Conservation (phyloP, 305 asterid species). For the Fraxinus ornus region DNA sequence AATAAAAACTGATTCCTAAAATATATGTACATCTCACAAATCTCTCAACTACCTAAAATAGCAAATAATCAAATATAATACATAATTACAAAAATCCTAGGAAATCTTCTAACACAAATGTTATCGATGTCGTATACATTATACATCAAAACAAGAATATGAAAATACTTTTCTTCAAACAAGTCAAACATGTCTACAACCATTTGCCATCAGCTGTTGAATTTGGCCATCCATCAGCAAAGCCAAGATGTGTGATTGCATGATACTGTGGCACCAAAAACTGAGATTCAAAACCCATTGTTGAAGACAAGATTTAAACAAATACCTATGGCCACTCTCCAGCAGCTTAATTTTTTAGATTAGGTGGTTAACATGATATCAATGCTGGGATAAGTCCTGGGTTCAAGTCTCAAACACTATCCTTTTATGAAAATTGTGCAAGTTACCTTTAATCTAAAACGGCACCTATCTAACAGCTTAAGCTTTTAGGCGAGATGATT, state of each 20-base stretch:
- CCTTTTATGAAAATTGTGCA: neutral
- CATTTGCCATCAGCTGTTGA: neutral
- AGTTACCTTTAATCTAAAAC: neutral
- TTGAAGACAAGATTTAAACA: neutral
- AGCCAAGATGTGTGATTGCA: neutral
- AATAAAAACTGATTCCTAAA: too few relatives aligned
- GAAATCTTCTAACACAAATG: neutral
- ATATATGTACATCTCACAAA: too few relatives aligned
- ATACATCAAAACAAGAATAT: neutral
- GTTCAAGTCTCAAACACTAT: neutral
- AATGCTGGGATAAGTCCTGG: neutral
- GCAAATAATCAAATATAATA: too few relatives aligned
- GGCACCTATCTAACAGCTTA: neutral
- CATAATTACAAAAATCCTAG: too few relatives aligned
- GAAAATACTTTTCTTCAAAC: neutral
- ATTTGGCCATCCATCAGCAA: neutral
- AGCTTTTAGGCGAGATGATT: neutral
- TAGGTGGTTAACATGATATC: neutral
- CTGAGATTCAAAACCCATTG: neutral
- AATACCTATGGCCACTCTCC: neutral
- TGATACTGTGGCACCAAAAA: neutral
- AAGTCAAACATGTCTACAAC: conserved; percentile 1
- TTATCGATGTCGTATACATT: neutral
- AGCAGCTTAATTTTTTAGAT: neutral
- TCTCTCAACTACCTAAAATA: too few relatives aligned